Conservation (phyloP, 768 basidiomycete species). For the Rhodotorula paludigena region DNA sequence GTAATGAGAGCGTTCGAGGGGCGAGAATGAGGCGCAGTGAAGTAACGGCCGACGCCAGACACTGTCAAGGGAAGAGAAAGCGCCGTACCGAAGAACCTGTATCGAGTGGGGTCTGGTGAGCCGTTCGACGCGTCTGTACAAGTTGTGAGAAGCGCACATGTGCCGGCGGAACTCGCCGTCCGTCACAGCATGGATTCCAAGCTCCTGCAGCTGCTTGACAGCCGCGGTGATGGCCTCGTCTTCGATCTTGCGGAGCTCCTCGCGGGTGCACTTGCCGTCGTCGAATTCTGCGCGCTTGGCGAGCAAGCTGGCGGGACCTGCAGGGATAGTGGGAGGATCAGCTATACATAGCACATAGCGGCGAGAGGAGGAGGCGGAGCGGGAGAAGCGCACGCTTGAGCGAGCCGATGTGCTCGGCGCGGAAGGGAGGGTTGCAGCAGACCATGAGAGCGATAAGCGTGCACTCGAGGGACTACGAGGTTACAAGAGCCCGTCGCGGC, state of each 20-base stretch:
- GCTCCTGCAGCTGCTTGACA: constrained; percentile 22
- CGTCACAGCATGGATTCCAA: constrained; percentile 35
- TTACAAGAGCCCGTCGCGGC: too few relatives aligned
- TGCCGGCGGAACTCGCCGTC: constrained; percentile 42
- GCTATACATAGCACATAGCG: not conserved
- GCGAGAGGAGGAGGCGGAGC: too few relatives aligned
- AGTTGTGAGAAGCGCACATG: constrained; percentile 12
- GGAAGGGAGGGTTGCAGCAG: constrained; percentile 37
- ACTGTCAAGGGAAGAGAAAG: too few relatives aligned
- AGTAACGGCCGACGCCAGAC: too few relatives aligned
- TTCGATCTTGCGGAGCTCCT: constrained; percentile 37
- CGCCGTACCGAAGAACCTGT: constrained; percentile 1
- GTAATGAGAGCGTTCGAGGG: not conserved
- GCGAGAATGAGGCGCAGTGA: not conserved
- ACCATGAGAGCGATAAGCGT: too few relatives aligned
- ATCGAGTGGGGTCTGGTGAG: not conserved
- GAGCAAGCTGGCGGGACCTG: constrained; percentile 38
- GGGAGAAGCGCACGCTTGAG: constrained; percentile 33
- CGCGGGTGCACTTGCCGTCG: constrained; percentile 31
- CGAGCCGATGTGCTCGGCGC: constrained; percentile 43
- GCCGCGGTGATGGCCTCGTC: constrained; percentile 39
- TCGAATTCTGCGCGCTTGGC: constrained; percentile 34
- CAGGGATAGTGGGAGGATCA: not conserved
- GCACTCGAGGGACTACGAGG: too few relatives aligned
- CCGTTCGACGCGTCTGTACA: not conserved